These are phyloP conservation scores for Hypholoma fasciculare DNA, from an alignment of 768 basidiomycete species.

Conservation along the genomic window DNA sequence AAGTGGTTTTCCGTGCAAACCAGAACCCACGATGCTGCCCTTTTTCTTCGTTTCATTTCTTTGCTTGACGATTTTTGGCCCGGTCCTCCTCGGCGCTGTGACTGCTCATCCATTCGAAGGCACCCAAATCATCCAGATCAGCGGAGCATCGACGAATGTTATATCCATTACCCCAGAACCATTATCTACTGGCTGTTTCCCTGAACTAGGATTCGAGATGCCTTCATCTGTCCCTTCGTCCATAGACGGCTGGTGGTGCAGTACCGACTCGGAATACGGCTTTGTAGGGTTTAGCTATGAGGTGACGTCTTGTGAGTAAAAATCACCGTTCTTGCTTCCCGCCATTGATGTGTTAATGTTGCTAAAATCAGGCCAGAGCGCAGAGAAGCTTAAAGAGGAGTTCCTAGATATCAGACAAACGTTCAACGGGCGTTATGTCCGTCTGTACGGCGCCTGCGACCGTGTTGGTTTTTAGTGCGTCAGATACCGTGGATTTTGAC, in stretches of 20 bases:
- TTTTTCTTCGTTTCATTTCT: no score
- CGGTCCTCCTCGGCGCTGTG: no score
- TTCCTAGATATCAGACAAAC: slow-evolving; percentile 59
- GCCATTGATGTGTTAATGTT: background rate
- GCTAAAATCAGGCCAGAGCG: slow-evolving; percentile 53
- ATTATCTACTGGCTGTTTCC: slow-evolving; percentile 32
- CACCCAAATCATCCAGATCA: background rate
- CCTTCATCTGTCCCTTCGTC: slow-evolving; percentile 48
- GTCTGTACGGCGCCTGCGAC: slow-evolving; percentile 52
- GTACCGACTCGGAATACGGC: slow-evolving; percentile 61
- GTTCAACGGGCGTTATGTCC: slow-evolving; percentile 69
- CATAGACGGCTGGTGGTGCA: slow-evolving; percentile 64
- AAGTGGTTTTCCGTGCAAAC: no score
- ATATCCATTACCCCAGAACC: background rate
- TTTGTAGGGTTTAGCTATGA: slow-evolving; percentile 82
- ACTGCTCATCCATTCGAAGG: no score
- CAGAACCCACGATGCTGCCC: no score
- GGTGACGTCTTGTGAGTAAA: slow-evolving; percentile 52
- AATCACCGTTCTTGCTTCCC: slow-evolving; percentile 16
- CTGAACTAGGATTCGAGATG: slow-evolving; percentile 52
- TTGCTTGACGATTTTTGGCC: no score
- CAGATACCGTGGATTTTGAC: background rate
- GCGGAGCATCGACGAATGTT: background rate
- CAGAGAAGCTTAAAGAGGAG: slow-evolving; percentile 46
- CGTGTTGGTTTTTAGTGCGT: slow-evolving; percentile 46